A percentile compares a stretch with the other conserved stretches of the same genome.
These are phyloP conservation scores for Dimocarpus longan DNA, from an alignment of 345 rosid genomes.

Conservation along the genomic window DNA sequence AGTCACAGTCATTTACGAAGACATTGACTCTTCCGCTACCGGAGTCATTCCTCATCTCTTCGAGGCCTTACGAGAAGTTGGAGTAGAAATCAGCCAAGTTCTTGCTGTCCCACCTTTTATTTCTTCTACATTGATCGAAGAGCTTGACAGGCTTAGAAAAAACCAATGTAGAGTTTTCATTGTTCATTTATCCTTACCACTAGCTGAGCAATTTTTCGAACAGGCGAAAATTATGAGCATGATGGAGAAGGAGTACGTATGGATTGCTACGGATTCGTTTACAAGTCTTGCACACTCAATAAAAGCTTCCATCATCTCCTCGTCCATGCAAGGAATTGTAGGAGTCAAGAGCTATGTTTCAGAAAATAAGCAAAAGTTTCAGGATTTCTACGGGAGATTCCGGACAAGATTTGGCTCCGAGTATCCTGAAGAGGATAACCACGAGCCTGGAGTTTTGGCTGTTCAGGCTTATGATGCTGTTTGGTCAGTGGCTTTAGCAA, in stretches of 20 bases:
- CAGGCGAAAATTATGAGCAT: conserved; percentile 28
- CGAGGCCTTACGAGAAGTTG: conserved; percentile 19
- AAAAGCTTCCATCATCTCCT: conserved; percentile 14
- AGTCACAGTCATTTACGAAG: conserved; percentile 25
- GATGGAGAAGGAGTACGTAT: conserved; percentile 37
- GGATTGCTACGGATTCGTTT: conserved; percentile 36
- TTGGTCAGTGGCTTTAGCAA: conserved; percentile 20
- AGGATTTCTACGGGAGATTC: conserved; percentile 21
- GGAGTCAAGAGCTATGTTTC: conserved; percentile 27
- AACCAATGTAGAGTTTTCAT: conserved; percentile 35
- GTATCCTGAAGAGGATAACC: conserved; percentile 22
- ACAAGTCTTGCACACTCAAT: conserved; percentile 25
- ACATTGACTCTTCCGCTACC: conserved; percentile 12
- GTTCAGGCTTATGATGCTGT: conserved; percentile 33
- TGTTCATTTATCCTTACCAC: conserved; percentile 25
- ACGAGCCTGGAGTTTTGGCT: conserved; percentile 30
- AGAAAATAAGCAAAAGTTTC: neutral
- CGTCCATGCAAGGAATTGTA: conserved; percentile 34
- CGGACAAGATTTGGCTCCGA: conserved; percentile 11
- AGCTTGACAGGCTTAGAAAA: conserved; percentile 16
- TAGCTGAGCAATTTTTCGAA: conserved; percentile 22
- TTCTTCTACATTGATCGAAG: conserved; percentile 4
- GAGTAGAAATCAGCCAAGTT: conserved; percentile 13
- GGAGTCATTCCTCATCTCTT: conserved; percentile 17
- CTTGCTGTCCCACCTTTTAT: conserved; percentile 17